Evolutionary conservation across 495 filamentous ascomycete species (phyloP).

Genomic region (Podospora comata): DNA sequence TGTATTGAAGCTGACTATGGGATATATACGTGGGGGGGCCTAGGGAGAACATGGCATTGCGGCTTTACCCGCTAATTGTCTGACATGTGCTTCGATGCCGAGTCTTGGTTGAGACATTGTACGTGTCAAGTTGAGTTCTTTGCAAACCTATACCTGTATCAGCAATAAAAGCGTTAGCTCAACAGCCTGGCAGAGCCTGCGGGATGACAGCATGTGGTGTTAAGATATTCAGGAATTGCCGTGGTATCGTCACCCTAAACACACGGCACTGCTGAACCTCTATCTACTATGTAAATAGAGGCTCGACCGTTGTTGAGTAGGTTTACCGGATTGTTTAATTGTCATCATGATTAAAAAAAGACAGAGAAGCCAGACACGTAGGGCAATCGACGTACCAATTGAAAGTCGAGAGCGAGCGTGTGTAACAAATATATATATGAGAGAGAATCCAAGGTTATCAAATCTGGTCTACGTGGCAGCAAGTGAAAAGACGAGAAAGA

Average conservation of each 20-base stretch:
- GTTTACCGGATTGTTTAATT: conserved; percentile 36
- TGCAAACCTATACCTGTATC: not conserved
- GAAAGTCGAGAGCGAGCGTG: not conserved
- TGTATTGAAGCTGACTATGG: not conserved
- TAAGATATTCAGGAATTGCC: conserved; percentile 27
- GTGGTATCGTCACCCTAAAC: conserved; percentile 33
- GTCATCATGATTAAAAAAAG: conserved; percentile 26
- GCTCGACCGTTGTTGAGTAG: conserved; percentile 33
- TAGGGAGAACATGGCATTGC: not conserved
- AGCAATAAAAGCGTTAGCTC: conserved; percentile 4
- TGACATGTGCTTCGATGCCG: not conserved
- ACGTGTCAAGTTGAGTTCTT: not conserved
- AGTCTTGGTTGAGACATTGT: conserved; percentile 14
- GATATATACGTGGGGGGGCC: not conserved
- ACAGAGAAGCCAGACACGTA: conserved; percentile 9
- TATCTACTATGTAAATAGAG: not conserved
- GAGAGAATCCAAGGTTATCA: no score
- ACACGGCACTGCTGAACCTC: conserved; percentile 22
- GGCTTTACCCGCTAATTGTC: not conserved
- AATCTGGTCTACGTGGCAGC: conserved; percentile 19
- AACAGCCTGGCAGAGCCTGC: not conserved
- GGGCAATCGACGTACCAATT: not conserved
- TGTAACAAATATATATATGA: not conserved
- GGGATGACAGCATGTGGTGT: not conserved
- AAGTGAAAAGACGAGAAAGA: not conserved